Percentiles rank a stretch among this genome's conserved stretches.
Evolutionary conservation across 2,329 filamentous ascomycete species (phyloP).

Genomic region (Lasiodiplodia citricola): DNA sequence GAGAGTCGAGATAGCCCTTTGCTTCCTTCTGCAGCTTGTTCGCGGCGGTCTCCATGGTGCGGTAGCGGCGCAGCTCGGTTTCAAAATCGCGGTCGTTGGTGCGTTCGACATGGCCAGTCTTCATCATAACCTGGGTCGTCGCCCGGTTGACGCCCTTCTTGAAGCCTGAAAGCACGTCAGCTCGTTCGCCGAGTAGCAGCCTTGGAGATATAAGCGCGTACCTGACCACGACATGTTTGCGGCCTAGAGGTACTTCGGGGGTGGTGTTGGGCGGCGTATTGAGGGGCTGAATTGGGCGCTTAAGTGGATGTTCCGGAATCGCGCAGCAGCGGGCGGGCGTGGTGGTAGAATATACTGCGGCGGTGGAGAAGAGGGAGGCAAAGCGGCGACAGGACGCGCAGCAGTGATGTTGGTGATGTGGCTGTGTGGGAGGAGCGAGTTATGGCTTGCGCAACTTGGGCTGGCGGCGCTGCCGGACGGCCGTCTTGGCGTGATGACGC

Average conservation of each 20-base stretch:
- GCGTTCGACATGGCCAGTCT: conserved; percentile 97
- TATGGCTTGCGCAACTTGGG: conserved; percentile 9
- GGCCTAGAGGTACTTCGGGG: conserved; percentile 8
- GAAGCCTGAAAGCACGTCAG: conserved; percentile 64
- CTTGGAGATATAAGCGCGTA: conserved; percentile 40
- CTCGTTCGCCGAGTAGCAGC: conserved; percentile 19
- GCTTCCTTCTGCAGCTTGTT: conserved; percentile 95
- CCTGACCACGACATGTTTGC: conserved; percentile 62
- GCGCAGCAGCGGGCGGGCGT: background rate
- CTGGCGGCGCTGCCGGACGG: conserved; percentile 7
- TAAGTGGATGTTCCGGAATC: conserved; percentile 11
- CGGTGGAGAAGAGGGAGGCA: background rate
- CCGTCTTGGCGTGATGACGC: conserved; percentile 25
- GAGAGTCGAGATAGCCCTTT: conserved; percentile 94
- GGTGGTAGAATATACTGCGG: background rate
- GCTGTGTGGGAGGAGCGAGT: conserved; percentile 17
- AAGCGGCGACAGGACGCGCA: conserved; percentile 11
- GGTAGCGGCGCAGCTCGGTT: conserved; percentile 95
- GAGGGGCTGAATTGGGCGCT: conserved; percentile 19
- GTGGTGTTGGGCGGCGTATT: background rate
- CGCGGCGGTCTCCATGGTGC: conserved; percentile 95
- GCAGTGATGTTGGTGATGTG: conserved; percentile 11
- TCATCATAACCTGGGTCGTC: conserved; percentile 99
- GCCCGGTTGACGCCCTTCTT: conserved; percentile 98
- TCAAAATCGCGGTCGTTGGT: conserved; percentile 99